These are phyloP conservation scores for Mycosphaerella sp. DNA, from an alignment of 2,329 filamentous ascomycete species.

Conservation along the genomic window DNA sequence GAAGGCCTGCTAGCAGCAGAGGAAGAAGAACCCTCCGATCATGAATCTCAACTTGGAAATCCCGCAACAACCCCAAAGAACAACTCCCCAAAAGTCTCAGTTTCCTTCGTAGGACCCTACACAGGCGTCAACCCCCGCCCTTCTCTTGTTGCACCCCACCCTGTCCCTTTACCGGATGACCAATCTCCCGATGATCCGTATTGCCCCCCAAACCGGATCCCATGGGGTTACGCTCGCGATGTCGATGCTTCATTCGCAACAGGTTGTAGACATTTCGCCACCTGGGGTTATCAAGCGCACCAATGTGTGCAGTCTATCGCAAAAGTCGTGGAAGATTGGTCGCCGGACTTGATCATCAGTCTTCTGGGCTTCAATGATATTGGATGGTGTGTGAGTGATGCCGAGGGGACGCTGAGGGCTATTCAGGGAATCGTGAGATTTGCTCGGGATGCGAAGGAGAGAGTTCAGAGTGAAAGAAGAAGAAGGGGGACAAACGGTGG, in stretches of 20 bases:
- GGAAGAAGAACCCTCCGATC: background rate
- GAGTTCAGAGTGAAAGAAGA: too few relatives aligned
- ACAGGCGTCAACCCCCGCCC: conserved; percentile 33
- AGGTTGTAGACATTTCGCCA: conserved; percentile 15
- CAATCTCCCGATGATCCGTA: background rate
- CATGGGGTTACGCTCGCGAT: conserved; percentile 32
- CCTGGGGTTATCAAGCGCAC: conserved; percentile 31
- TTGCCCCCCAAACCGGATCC: conserved; percentile 1
- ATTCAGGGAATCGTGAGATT: conserved; percentile 30
- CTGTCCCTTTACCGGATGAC: conserved; percentile 11
- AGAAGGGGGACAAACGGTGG: too few relatives aligned
- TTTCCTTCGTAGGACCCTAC: conserved; percentile 34
- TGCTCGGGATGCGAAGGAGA: conserved; percentile 26
- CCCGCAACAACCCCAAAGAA: too few relatives aligned
- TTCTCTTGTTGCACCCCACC: conserved; percentile 26
- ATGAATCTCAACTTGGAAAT: too few relatives aligned
- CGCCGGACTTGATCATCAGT: conserved; percentile 31
- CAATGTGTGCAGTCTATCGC: conserved; percentile 30
- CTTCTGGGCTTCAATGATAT: conserved; percentile 27
- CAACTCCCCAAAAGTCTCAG: conserved; percentile 1
- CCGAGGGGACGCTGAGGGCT: conserved; percentile 20
- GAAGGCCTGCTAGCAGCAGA: background rate
- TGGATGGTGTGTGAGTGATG: conserved; percentile 22
- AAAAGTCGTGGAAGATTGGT: conserved; percentile 26
- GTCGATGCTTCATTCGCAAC: conserved; percentile 25